A percentile compares a stretch with the other conserved stretches of the same genome.
Conservation (phyloP, 768 basidiomycete genomes). For the Hygrocybe punicea region DNA sequence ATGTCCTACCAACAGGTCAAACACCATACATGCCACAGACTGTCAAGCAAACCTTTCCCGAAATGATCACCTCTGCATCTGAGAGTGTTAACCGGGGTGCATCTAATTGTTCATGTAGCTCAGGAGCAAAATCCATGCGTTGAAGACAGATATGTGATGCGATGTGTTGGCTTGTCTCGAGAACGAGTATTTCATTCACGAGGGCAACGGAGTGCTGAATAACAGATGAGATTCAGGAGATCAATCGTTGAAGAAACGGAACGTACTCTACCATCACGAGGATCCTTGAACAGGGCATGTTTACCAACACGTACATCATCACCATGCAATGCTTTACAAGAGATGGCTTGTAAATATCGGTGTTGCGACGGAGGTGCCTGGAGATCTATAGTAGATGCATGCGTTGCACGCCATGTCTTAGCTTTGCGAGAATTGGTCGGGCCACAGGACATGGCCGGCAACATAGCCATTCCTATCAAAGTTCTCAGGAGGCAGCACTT, state of each 20-base stretch:
- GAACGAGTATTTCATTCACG: slow-evolving; percentile 5
- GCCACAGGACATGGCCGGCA: too few relatives aligned
- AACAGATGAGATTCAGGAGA: not conserved
- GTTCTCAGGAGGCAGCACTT: not conserved
- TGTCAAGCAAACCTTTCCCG: not conserved
- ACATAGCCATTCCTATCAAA: not conserved
- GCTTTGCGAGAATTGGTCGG: too few relatives aligned
- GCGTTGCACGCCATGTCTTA: not conserved
- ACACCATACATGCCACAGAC: not conserved
- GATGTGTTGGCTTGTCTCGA: not conserved
- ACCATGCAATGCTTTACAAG: not conserved
- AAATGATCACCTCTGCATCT: not conserved
- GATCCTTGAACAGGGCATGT: not conserved
- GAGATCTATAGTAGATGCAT: not conserved
- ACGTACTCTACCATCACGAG: not conserved
- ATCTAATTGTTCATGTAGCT: not conserved
- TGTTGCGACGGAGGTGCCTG: not conserved
- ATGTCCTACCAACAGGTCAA: not conserved
- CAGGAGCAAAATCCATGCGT: not conserved
- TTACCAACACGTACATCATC: not conserved
- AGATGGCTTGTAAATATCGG: not conserved
- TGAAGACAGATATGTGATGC: not conserved
- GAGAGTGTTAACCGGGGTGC: not conserved
- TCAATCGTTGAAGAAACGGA: not conserved
- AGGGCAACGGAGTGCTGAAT: not conserved